phyloP scores from a whole-genome alignment of 306 rosid genomes.

The Cyamopsis tetragonoloba region DNA sequence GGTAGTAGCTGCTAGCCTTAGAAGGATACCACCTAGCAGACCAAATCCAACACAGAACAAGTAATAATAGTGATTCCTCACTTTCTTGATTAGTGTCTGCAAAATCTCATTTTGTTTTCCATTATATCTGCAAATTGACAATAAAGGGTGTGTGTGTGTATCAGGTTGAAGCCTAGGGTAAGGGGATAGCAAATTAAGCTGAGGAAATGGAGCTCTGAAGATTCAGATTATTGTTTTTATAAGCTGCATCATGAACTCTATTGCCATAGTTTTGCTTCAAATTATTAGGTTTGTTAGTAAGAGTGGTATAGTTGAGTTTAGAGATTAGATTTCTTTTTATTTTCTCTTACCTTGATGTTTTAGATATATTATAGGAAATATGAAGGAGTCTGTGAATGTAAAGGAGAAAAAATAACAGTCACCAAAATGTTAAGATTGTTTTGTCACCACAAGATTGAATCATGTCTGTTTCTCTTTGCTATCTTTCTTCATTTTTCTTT shows the following conservation, averaged over 20 bases:
- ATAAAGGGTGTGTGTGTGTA: conserved; percentile 18
- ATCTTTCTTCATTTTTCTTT: background rate
- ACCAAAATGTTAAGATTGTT: background rate
- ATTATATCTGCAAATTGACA: conserved; percentile 14
- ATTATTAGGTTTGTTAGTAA: conserved; percentile 13
- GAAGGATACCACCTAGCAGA: conserved; percentile 65
- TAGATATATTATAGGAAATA: conserved; percentile 28
- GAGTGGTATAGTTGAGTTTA: conserved; percentile 21
- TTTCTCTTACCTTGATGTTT: conserved; percentile 13
- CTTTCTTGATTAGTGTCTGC: background rate
- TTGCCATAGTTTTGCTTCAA: conserved; percentile 15
- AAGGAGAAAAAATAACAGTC: conserved; percentile 17
- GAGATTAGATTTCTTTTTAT: conserved; percentile 9
- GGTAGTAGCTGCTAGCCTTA: conserved; percentile 47
- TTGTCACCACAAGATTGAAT: background rate
- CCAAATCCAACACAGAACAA: conserved; percentile 88
- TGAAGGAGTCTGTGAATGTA: conserved; percentile 30
- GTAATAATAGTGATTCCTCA: conserved; percentile 44
- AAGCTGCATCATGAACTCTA: conserved; percentile 15
- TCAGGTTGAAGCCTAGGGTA: conserved; percentile 49
- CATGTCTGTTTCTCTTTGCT: too few relatives aligned
- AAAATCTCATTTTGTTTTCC: conserved; percentile 28
- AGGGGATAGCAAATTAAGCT: conserved; percentile 42
- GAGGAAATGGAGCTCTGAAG: conserved; percentile 22
- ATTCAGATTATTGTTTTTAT: conserved; percentile 2